A percentile compares a stretch with the other conserved stretches of the same genome.
Evolutionary conservation across 163 green algal species (phyloP).

Genomic region (Scenedesmus sp.): DNA sequence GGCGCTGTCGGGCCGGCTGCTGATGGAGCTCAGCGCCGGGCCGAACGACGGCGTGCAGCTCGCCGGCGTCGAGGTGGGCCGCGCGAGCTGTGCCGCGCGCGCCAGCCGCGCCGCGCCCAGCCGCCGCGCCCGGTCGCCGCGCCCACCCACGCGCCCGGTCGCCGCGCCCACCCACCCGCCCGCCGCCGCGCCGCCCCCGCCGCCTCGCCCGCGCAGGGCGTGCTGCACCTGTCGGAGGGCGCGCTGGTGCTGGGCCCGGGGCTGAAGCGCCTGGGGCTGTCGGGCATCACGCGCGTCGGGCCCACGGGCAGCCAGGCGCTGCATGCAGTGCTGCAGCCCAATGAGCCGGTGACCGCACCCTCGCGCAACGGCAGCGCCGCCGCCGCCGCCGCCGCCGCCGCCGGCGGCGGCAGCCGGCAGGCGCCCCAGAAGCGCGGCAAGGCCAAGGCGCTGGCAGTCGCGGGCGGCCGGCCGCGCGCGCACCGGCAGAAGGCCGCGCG

Average conservation of each 20-base stretch:
- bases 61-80: conserved; percentile 6
- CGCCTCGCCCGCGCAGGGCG: background rate
- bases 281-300: background rate
- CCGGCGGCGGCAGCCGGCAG: too few species aligned
- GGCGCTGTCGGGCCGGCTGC: background rate
- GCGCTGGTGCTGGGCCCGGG: background rate
- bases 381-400: too few species aligned
- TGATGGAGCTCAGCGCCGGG: conserved; percentile 5
- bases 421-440: background rate
- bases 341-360: background rate
- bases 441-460: background rate
- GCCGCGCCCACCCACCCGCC: too few species aligned
- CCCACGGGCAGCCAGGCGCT: background rate
- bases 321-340: conserved; percentile 11
- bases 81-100: too few species aligned
- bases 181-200: background rate
- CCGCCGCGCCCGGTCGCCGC: too few species aligned
- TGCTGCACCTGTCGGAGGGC: conserved; percentile 13
- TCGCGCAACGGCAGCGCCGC: background rate
- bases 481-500: too few species aligned
- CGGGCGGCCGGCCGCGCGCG: too few species aligned
- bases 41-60: background rate
- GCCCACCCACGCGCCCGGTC: too few species aligned
- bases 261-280: conserved; percentile 4
- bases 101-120: too few species aligned